A percentile compares a stretch with the other conserved stretches of the same genome.
phyloP scores from a whole-genome alignment of 2,329 filamentous ascomycete genomes.

The Ascochyta rabiei region DNA sequence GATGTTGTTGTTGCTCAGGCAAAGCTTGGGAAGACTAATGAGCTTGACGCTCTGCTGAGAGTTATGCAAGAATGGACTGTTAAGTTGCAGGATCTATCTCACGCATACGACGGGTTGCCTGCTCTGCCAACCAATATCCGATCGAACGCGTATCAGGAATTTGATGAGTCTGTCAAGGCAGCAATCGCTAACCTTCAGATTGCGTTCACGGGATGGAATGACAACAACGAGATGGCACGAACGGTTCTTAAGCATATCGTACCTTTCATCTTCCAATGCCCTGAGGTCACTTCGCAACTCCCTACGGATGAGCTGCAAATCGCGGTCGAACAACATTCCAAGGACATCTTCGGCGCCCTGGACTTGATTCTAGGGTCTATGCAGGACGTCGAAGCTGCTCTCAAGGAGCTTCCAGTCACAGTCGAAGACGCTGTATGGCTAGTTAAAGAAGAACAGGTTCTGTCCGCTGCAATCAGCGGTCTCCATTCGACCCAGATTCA shows the following conservation, averaged over 20 bases:
- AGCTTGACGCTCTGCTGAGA: conserved; percentile 31
- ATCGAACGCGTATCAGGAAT: conserved; percentile 23
- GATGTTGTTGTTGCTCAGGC: conserved; percentile 70
- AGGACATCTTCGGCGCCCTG: conserved; percentile 66
- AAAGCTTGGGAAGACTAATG: conserved; percentile 61
- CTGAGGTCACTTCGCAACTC: not conserved
- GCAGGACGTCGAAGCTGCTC: conserved; percentile 69
- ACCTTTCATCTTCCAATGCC: conserved; percentile 62
- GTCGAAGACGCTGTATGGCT: conserved; percentile 70
- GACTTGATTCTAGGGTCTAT: conserved; percentile 80
- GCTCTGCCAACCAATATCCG: conserved; percentile 35
- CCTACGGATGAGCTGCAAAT: conserved; percentile 11
- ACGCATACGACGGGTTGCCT: conserved; percentile 28
- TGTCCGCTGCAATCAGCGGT: conserved; percentile 57
- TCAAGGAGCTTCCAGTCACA: conserved; percentile 62
- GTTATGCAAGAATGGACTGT: conserved; percentile 35
- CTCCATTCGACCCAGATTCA: conserved; percentile 66
- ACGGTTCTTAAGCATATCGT: conserved; percentile 64
- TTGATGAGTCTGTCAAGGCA: conserved; percentile 21
- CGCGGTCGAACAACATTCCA: conserved; percentile 57
- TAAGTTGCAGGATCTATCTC: conserved; percentile 23
- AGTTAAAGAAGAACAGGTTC: conserved; percentile 52
- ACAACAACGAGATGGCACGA: conserved; percentile 32
- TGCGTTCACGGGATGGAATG: conserved; percentile 26
- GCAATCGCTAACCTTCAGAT: conserved; percentile 23